Percentiles rank a stretch among this genome's conserved stretches.
phyloP scores from a whole-genome alignment of 1,139 yeast species.

The Kurtzmaniella quercitrusa region DNA sequence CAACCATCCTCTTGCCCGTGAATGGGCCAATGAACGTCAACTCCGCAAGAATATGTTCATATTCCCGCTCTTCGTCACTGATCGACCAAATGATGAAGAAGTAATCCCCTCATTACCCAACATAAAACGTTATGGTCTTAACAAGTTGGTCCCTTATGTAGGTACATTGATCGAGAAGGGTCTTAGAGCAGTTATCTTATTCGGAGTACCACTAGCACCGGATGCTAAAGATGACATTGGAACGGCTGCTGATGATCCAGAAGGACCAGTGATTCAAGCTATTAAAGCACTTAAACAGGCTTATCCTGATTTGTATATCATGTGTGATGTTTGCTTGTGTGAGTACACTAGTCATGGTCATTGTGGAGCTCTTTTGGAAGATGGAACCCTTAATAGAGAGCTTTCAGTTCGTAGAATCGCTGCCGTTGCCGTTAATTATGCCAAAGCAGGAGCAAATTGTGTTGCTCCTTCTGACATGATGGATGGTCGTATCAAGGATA shows the following conservation, averaged over 20 bases:
- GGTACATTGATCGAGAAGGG: constrained; percentile 73
- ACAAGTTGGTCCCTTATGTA: constrained; percentile 72
- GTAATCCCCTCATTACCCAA: constrained; percentile 77
- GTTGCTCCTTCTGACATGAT: constrained; percentile 99
- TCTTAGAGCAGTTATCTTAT: constrained; percentile 75
- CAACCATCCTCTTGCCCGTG: constrained; percentile 81
- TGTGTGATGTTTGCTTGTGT: constrained; percentile 95
- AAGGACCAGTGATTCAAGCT: constrained; percentile 88
- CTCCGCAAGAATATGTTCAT: constrained; percentile 85
- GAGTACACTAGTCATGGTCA: constrained; percentile 97
- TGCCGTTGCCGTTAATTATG: constrained; percentile 93
- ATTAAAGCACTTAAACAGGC: constrained; percentile 57
- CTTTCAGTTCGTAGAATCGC: constrained; percentile 78
- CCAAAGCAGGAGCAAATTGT: constrained; percentile 90
- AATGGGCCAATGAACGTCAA: constrained; percentile 88
- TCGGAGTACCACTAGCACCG: constrained; percentile 81
- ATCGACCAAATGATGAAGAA: constrained; percentile 75
- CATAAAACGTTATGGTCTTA: constrained; percentile 83
- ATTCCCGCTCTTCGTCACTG: constrained; percentile 86
- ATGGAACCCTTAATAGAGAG: constrained; percentile 78
- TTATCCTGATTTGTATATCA: constrained; percentile 79
- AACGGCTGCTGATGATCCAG: constrained; percentile 91
- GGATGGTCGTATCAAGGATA: constrained; percentile 89
- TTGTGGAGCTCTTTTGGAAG: constrained; percentile 86
- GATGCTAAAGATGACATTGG: constrained; percentile 79